phyloP scores from a whole-genome alignment of 2,329 filamentous ascomycete species.

The Dissoconium aciculare region DNA sequence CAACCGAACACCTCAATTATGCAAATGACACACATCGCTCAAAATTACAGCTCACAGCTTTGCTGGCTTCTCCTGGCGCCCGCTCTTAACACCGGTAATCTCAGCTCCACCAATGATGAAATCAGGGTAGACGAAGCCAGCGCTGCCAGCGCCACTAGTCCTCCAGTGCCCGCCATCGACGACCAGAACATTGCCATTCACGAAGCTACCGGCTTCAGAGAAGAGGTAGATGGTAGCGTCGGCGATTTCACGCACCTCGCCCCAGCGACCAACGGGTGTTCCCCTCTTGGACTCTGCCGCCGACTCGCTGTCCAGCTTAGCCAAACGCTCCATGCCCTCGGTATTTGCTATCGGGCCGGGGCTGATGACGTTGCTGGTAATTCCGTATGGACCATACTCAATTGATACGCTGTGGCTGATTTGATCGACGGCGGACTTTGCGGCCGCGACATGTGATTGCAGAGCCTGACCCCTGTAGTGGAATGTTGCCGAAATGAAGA shows the following conservation, averaged over 20 bases:
- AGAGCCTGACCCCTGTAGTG: constrained; percentile 78
- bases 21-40: no score
- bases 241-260: constrained; percentile 72
- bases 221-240: constrained; percentile 87
- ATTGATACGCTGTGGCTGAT: constrained; percentile 66
- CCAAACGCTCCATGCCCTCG: constrained; percentile 42
- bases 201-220: constrained; percentile 68
- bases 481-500: constrained; percentile 80
- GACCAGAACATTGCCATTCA: constrained; percentile 70
- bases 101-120: constrained; percentile 40
- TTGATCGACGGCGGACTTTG: constrained; percentile 82
- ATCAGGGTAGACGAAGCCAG: constrained; percentile 40
- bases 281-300: constrained; percentile 19
- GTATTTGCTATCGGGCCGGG: constrained; percentile 77
- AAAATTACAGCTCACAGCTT: no score
- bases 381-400: constrained; percentile 75
- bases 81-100: constrained; percentile 43
- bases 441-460: constrained; percentile 79
- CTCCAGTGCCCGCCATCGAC: constrained; percentile 44
- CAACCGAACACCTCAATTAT: no score
- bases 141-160: constrained; percentile 22
- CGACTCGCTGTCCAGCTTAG: constrained; percentile 20
- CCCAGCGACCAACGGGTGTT: constrained; percentile 63
- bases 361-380: constrained; percentile 77
- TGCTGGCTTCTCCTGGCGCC: constrained; percentile 32